phyloP scores from a whole-genome alignment of 2,329 filamentous ascomycete species.

The Bipolaris oryzae region DNA sequence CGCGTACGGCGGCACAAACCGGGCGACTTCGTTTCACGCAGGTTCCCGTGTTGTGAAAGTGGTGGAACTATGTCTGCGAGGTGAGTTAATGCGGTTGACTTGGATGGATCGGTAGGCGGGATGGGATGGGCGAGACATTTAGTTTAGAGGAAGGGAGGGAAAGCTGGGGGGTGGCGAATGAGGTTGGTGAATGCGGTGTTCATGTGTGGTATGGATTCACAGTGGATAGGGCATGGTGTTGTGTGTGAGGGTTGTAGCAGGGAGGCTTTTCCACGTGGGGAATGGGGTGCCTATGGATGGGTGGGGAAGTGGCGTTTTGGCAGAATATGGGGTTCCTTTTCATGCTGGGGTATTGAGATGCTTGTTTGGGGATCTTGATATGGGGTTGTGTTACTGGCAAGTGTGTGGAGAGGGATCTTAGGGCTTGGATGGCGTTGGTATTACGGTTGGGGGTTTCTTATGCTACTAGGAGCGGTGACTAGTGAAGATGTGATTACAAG shows the following conservation, averaged over 20 bases:
- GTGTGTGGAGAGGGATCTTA: slow-evolving; percentile 20
- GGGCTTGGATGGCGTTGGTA: slow-evolving; percentile 21
- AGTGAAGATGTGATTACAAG: slow-evolving; percentile 22
- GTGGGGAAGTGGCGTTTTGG: slow-evolving; percentile 18
- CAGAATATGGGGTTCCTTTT: slow-evolving; percentile 4
- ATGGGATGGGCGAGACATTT: too few relatives aligned
- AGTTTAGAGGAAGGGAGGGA: too few relatives aligned
- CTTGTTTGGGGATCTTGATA: slow-evolving; percentile 15
- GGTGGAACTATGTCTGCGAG: too few relatives aligned
- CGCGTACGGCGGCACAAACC: too few relatives aligned
- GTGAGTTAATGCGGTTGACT: too few relatives aligned
- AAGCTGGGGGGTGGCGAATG: too few relatives aligned
- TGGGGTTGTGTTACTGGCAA: slow-evolving; percentile 24
- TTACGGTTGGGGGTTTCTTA: slow-evolving; percentile 30
- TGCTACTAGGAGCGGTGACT: slow-evolving; percentile 21
- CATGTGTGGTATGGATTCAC: not conserved
- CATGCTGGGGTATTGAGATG: slow-evolving; percentile 22
- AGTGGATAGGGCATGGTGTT: too few relatives aligned
- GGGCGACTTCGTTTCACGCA: too few relatives aligned
- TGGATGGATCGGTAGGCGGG: too few relatives aligned
- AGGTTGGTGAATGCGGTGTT: too few relatives aligned
- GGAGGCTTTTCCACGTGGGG: slow-evolving; percentile 28
- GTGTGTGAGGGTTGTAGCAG: not conserved
- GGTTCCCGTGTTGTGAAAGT: too few relatives aligned
- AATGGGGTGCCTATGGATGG: too few relatives aligned